Conservation (phyloP, 2,329 filamentous ascomycete species). For the Diaporthe sp. region DNA sequence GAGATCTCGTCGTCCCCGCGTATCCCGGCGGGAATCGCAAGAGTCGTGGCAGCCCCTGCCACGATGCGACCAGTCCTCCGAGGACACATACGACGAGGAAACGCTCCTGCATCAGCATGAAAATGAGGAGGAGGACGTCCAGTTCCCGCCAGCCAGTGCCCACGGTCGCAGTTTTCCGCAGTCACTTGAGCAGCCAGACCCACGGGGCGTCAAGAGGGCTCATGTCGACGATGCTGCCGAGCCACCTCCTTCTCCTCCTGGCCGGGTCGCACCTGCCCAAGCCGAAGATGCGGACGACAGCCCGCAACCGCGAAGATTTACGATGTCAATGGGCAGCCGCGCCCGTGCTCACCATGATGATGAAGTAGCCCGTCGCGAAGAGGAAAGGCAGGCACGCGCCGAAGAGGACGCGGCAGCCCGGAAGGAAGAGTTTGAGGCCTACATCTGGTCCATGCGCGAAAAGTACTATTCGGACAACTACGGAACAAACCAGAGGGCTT, state of each 20-base stretch:
- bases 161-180: not conserved
- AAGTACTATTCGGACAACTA: constrained; percentile 31
- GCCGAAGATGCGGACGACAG: not conserved
- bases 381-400: not conserved
- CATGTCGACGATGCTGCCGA: not conserved
- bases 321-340: not conserved
- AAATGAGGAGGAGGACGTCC: not conserved
- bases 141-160: too few species aligned
- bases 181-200: not conserved
- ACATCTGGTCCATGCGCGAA: constrained; percentile 38
- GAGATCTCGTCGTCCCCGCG: not conserved
- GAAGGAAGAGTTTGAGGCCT: constrained; percentile 31
- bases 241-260: too few species aligned
- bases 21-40: not conserved
- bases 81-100: not conserved
- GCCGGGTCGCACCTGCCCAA: too few species aligned
- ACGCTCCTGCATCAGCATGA: too few species aligned
- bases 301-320: not conserved
- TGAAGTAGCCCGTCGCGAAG: not conserved
- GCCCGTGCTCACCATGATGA: not conserved
- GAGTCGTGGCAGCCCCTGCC: not conserved
- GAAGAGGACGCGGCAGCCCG: not conserved
- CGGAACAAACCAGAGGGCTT: constrained; percentile 26
- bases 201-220: constrained; percentile 3
- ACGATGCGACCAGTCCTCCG: not conserved